Percentiles rank a stretch among this genome's conserved stretches.
Evolutionary conservation across 805 yeast species (phyloP).

Genomic region (Pichia occidentalis): DNA sequence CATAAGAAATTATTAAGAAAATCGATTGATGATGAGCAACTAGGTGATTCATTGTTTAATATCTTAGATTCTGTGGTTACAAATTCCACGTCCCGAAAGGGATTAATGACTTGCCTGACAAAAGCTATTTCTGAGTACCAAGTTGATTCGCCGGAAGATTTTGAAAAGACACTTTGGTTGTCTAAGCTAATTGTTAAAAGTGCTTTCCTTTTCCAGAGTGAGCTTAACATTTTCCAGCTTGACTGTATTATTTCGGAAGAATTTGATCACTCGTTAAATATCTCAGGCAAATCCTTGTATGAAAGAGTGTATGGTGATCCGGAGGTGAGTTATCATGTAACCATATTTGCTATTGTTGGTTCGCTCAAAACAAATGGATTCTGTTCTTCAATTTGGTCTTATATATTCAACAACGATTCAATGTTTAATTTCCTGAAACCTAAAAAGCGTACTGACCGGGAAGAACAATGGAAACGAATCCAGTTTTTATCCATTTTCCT

Average conservation of each 20-base stretch:
- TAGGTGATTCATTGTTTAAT: constrained; percentile 26
- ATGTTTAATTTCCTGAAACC: constrained; percentile 43
- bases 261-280: constrained; percentile 40
- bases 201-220: constrained; percentile 46
- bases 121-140: constrained; percentile 41
- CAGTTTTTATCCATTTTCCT: constrained; percentile 49
- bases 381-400: constrained; percentile 30
- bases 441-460: constrained; percentile 53
- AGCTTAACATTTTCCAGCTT: constrained; percentile 48
- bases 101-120: constrained; percentile 57
- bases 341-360: constrained; percentile 42
- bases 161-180: constrained; percentile 45
- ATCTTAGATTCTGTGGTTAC: constrained; percentile 40
- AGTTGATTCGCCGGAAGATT: constrained; percentile 23
- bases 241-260: constrained; percentile 50
- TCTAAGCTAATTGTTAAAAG: constrained; percentile 40
- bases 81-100: constrained; percentile 56
- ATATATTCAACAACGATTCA: constrained; percentile 32
- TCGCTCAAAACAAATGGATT: constrained; percentile 27
- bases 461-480: constrained; percentile 62
- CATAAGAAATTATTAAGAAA: constrained; percentile 34
- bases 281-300: constrained; percentile 36
- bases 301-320: constrained; percentile 45
- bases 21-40: constrained; percentile 28
- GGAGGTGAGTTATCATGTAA: constrained; percentile 50